Conservation (phyloP, 345 rosid genomes). For the Raphanus raphanistrum region DNA sequence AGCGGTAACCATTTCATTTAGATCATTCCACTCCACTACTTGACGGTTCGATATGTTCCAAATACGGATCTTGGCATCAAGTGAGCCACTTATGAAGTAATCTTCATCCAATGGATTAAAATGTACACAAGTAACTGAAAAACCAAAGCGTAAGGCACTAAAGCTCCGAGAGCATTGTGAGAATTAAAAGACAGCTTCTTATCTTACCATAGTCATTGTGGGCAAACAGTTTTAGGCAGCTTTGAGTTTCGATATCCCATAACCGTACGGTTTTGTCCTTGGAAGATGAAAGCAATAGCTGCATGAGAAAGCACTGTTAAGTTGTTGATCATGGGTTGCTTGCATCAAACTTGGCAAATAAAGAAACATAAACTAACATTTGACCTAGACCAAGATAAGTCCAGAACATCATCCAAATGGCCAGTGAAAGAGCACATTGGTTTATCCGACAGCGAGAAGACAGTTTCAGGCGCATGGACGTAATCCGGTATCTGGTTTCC, state of each 20-base stretch:
- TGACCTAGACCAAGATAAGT: slow-evolving; percentile 90
- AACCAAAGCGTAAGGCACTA: slow-evolving; percentile 14
- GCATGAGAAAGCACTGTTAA: slow-evolving; percentile 29
- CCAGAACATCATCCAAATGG: slow-evolving; percentile 87
- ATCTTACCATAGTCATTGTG: slow-evolving; percentile 90
- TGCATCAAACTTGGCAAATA: slow-evolving; percentile 4
- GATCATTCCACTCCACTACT: slow-evolving; percentile 84
- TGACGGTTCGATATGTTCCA: slow-evolving; percentile 76
- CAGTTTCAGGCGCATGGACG: slow-evolving; percentile 81
- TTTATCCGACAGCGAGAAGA: slow-evolving; percentile 74
- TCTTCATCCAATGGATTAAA: slow-evolving; percentile 90
- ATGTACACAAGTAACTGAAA: slow-evolving; percentile 87
- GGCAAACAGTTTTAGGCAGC: slow-evolving; percentile 80
- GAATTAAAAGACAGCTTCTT: neutral
- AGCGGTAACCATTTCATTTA: slow-evolving; percentile 93
- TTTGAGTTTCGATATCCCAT: slow-evolving; percentile 83
- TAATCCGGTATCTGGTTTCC: slow-evolving; percentile 65
- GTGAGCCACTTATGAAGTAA: slow-evolving; percentile 93
- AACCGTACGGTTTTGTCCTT: slow-evolving; percentile 97
- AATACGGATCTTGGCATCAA: slow-evolving; percentile 85
- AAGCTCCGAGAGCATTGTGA: neutral
- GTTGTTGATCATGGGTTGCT: neutral
- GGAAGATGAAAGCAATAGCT: slow-evolving; percentile 88
- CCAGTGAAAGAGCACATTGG: slow-evolving; percentile 84
- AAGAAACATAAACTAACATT: slow-evolving; percentile 53